Conservation (phyloP, 2,329 filamentous ascomycete genomes). For the Scytalidium sp. region DNA sequence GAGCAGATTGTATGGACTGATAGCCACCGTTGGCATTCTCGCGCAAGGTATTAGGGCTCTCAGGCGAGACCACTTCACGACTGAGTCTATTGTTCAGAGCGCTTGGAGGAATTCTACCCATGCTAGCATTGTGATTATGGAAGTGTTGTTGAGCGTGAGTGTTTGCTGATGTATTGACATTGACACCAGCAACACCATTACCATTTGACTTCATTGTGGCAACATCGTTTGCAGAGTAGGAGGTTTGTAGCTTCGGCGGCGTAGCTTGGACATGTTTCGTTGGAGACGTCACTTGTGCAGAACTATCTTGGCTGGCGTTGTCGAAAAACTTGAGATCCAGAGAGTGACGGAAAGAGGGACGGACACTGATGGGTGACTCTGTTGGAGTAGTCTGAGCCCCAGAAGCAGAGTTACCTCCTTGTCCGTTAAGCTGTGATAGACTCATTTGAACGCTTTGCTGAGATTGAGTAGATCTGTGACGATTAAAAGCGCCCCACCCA, state of each 20-base stretch:
- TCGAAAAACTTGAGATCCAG: slow-evolving; percentile 49
- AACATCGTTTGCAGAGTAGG: slow-evolving; percentile 87
- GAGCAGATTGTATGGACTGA: slow-evolving; percentile 63
- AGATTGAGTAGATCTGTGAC: slow-evolving; percentile 25
- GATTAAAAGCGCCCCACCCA: slow-evolving; percentile 28
- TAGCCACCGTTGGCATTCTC: slow-evolving; percentile 47
- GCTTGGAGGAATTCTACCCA: slow-evolving; percentile 73
- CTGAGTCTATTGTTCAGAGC: slow-evolving; percentile 66
- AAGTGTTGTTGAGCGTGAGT: slow-evolving; percentile 56
- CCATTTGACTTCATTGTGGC: slow-evolving; percentile 69
- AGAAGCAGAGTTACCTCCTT: slow-evolving; percentile 33
- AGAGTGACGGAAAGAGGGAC: slow-evolving; percentile 54
- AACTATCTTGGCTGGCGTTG: slow-evolving; percentile 24
- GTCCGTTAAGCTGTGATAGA: slow-evolving; percentile 21
- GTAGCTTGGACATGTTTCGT: slow-evolving; percentile 53
- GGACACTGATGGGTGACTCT: slow-evolving; percentile 43
- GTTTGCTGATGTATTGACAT: slow-evolving; percentile 40
- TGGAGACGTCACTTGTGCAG: slow-evolving; percentile 33
- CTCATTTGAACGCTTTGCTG: slow-evolving; percentile 46
- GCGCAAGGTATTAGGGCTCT: slow-evolving; percentile 21
- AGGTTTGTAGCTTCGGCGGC: slow-evolving; percentile 76
- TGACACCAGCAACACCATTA: slow-evolving; percentile 22
- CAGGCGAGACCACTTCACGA: slow-evolving; percentile 55
- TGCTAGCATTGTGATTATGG: slow-evolving; percentile 74
- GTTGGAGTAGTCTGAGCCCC: slow-evolving; percentile 34